Evolutionary conservation across 2,329 filamentous ascomycete genomes (phyloP), one percentile per base, ranked within the genome.

Genomic region (Aspergillus carbonarius): DNA sequence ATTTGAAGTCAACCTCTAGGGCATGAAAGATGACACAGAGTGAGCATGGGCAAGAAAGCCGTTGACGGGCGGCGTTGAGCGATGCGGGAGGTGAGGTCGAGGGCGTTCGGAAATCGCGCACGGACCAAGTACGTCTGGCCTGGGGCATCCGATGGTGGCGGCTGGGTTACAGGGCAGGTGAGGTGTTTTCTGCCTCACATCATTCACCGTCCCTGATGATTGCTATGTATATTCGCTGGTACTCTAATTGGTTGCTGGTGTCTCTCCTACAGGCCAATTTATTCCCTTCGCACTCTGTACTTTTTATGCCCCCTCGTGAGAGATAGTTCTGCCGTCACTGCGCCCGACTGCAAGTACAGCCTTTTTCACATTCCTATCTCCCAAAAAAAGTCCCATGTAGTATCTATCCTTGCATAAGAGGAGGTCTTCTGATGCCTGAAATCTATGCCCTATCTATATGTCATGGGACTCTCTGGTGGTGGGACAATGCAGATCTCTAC

Each of bases 1-100:
- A 75, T 76, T 72, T 71, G 73, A 75, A 69, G 64, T 66, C 69
- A 67, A 67, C 65, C 67, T 71, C 67, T 68, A 66, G 67, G 68
- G 67, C 62, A 68, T 64, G 65, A 57, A 63, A 56, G 44, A 62
- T 60, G 54, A 62, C 58, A 61, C 57, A 49, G 48, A 37, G 54
- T 53, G 59, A 55, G 55, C 63, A 67, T 65, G 49, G 55, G 60
- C 63, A 49, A 63, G 60, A 65, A 55, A 61, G 59, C 60, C 53
- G 63, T 50, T 57, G 58, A 58, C 55, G 59, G 35, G 51, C 50
- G 39, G 32, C 42, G 30, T 23, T 59, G 61, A 61, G 61, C 55
- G 66, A 65, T 66, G 65, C 57, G 61, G 62, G 66, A 61, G 58
- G 63, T 60, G 51, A 62, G 66, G 63, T 62, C 55, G 64, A 67